Base-by-base conservation (phyloP, 306 rosid species). In the Cucumis melo region DNA sequence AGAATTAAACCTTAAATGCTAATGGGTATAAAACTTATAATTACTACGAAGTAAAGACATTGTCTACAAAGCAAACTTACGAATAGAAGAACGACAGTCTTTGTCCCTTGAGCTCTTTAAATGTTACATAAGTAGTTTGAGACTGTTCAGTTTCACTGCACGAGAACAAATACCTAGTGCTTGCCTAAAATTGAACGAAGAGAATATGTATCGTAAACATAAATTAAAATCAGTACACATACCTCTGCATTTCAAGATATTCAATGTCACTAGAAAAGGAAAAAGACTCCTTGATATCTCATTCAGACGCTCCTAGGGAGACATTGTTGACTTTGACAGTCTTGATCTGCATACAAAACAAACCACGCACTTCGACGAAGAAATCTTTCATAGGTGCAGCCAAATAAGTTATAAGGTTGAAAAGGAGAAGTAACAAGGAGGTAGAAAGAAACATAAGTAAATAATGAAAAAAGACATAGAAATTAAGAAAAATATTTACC, bases 251-350 rank as follows among this genome's bases (percentile, higher is more conserved):
- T 81, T 94, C 98, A 66, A 94, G 91, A 90, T 89, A 92, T 42
- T 80, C 86, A 54, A 94, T 94, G 55, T 92, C 96, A 50, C 99
- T 97, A 64, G 99, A 94, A 81, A 94, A 94, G 66, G 93, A 90
- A 84, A 94, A 91, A 86, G 92, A 94, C 87, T 94, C 99, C 82
- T 82, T 78, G 71, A 94, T 79, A 85, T 94, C 99, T 81, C 91
- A 86, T 27, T 94, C 97, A 80, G 86, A 87, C 77, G 99, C 99
- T 71, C 93, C 99, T 85, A 94, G 84, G 70, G 99, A 94, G 86
- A 94, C 95, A 58, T 90, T 90, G 80, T 83, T 55, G 71, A 94
- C 95, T 89, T 85, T 90, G 76, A 90, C 93, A 78, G 93, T 85
- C 83, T 81, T 89, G 65, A 84, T 76, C 96, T 94, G 85, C 79